Conservation (phyloP, 257 asterid species). For the Gentiana straminea region DNA sequence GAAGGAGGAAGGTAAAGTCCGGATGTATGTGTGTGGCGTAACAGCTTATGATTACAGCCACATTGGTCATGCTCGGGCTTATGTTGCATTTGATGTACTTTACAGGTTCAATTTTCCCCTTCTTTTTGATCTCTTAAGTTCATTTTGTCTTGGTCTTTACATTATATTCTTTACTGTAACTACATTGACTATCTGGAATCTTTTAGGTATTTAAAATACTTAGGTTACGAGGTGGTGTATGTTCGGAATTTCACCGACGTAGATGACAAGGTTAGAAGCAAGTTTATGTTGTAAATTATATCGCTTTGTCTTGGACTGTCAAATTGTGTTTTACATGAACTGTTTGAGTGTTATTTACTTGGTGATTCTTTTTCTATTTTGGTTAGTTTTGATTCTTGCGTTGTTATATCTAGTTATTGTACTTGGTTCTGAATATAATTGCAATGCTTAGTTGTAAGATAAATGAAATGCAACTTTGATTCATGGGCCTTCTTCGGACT, state of each 20-base stretch:
- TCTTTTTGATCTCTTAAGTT: background rate
- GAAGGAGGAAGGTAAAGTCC: slow-evolving; percentile 46
- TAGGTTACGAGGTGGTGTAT: slow-evolving; percentile 77
- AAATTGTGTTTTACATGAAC: background rate
- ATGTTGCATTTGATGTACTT: slow-evolving; percentile 75
- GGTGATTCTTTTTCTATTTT: no score
- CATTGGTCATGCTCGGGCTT: slow-evolving; percentile 90
- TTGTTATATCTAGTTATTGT: no score
- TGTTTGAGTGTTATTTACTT: background rate
- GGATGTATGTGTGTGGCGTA: slow-evolving; percentile 80
- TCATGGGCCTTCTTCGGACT: no score
- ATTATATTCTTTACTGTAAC: background rate
- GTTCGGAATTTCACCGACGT: slow-evolving; percentile 92
- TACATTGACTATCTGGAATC: slow-evolving; percentile 3
- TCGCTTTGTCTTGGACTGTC: no score
- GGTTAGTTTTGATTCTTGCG: no score
- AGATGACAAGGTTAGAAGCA: slow-evolving; percentile 76
- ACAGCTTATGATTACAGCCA: slow-evolving; percentile 80
- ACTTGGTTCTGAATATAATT: no score
- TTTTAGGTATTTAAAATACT: slow-evolving; percentile 51
- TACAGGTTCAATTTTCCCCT: slow-evolving; percentile 33
- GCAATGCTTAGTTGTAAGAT: no score
- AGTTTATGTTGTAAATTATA: background rate
- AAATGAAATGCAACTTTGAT: no score
- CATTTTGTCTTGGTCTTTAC: background rate